Base-by-base conservation (phyloP, 164 flowering plant species). In the Vitis labrusca region DNA sequence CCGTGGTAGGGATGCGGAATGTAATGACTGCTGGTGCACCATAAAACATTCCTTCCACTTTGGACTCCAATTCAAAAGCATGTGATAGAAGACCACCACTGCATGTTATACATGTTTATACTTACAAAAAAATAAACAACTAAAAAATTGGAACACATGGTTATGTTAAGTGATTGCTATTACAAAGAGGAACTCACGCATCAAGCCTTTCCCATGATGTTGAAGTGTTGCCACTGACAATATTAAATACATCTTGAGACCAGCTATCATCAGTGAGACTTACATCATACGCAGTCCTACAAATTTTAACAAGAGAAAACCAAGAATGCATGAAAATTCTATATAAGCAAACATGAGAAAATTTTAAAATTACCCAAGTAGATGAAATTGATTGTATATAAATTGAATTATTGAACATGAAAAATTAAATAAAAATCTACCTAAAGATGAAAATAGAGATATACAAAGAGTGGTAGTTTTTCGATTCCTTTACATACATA, bases 251-350 rank as follows among this genome's bases (percentile, higher is more conserved):
- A 59, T 90, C 94, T 64, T 68, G 70, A 50, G 89, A 73, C 99
- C 98, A 95, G 76, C 79, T 87, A 84, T 85, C 88, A 74, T 95
- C 99, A 59, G 54, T 72, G 29, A 95, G 85, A 68, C 80, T 86
- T 30, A 93, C 88, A 86, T 95, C 99, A 76, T 90, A 93, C 12
- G 90, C 98, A 37, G 96, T 84, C 85, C 99, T 95, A 91, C 7
- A 59, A 55, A 59, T 29, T 47, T 11, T 19, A 57, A 30, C 10
- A 6, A 27, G 65, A 66, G 47, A 10, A 71, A 52, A 59, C 16
- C 61, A 10, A 56, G 65, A 27, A 13, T 50, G 12, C 9, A 59
- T 15, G 15, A 56, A 58, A 48, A 30, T 30, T 57, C 14, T 56
- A 58, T 37, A 48, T 27, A 67, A 73, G 59, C 27, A 66, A 50